Evolutionary conservation across 805 yeast genomes (phyloP), one percentile per base, ranked within the genome.

Genomic region (Nakazawaea pomicola): DNA sequence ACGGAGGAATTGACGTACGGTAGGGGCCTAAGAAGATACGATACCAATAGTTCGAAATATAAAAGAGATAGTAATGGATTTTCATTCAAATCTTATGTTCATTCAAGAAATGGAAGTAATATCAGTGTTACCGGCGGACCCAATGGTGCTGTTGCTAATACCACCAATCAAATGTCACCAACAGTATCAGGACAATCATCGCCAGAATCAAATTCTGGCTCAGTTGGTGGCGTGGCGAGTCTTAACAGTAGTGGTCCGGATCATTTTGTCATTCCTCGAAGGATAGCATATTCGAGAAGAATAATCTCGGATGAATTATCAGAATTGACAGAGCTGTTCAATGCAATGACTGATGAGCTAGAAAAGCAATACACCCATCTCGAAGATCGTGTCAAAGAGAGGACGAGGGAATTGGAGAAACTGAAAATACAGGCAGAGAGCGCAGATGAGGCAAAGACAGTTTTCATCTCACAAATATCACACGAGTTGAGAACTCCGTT

Each of bases 381-480:
- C 40, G 98, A 93, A 61, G 95, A 87, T 49, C 74, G 97, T 47
- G 98, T 91, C 14, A 71, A 78, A 38, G 80, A 81, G 28, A 73
- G 98, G 55, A 91, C 98, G 0, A 80, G 76, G 52, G 96, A 91
- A 58, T 69, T 91, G 33, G 96, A 90, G 58, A 82, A 81, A 1
- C 93, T 96, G 8, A 85, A 87, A 52, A 74, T 83, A 23, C 85
- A 83, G 56, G 67, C 67, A 11, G 97, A 91, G 62, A 78, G 83
- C 21, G 99, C 99, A 1, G 91, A 91, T 59, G 97, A 93, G 51
- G 96, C 98, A 3, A 93, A 93, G 56, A 90, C 98, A 6, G 89
- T 87, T 6, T 88, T 88, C 57, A 82, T 88, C 53, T 96, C 96
- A 2, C 86, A 90, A 50, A 89, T 88, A 14, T 86, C 96, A 0